A percentile compares a stretch with the other conserved stretches of the same genome.
phyloP scores from a whole-genome alignment of 2,329 filamentous ascomycete genomes.

The Colletotrichum sp. region DNA sequence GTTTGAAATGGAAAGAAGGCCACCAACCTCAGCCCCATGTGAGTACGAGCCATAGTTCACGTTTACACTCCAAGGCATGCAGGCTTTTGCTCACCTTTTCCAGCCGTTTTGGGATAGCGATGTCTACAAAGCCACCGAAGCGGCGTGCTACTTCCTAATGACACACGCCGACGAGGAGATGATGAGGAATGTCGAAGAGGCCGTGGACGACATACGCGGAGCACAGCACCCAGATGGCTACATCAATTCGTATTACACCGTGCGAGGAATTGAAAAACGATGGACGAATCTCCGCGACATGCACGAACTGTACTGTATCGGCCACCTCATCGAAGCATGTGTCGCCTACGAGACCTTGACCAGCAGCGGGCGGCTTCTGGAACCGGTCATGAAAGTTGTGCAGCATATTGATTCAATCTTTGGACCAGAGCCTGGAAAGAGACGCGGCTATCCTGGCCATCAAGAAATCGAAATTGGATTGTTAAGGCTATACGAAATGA shows the following conservation, averaged over 20 bases:
- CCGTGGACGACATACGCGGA: neutral
- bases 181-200: neutral
- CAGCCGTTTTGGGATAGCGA: conserved; percentile 7
- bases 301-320: conserved; percentile 2
- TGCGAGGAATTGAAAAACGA: neutral
- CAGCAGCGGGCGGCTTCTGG: neutral
- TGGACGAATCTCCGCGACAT: conserved; percentile 4
- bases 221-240: conserved; percentile 5
- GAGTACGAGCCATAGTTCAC: neutral
- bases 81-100: neutral
- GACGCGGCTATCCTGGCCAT: neutral
- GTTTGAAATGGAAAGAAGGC: neutral
- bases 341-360: conserved; percentile 2
- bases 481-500: conserved; percentile 41
- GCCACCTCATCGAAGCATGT: neutral
- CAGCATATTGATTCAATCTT: neutral
- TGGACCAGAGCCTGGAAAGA: neutral
- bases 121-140: conserved; percentile 5
- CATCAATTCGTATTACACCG: conserved; percentile 5
- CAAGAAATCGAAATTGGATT: conserved; percentile 51
- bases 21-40: neutral
- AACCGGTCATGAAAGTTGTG: neutral
- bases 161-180: neutral
- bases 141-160: conserved; percentile 1
- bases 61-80: neutral